Conservation (phyloP, 1,139 yeast species). For the Candida mesenterica region DNA sequence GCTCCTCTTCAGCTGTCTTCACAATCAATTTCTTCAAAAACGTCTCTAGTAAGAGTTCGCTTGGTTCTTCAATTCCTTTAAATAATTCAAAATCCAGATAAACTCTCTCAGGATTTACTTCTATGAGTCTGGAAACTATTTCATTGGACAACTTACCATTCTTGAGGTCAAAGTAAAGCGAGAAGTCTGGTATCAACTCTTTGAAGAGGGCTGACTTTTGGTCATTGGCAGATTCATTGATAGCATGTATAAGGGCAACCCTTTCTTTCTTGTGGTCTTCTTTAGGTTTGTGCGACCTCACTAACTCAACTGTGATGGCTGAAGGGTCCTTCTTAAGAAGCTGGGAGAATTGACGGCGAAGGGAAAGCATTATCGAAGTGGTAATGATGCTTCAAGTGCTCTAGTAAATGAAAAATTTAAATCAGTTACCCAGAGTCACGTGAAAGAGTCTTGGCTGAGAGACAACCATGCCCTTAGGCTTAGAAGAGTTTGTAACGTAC, state of each 20-base stretch:
- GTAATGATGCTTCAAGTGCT: not conserved
- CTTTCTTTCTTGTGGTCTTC: conserved; percentile 7
- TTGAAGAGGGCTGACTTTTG: conserved; percentile 13
- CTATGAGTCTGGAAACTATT: conserved; percentile 22
- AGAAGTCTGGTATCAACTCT: conserved; percentile 29
- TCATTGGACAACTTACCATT: conserved; percentile 12
- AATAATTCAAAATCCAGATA: conserved; percentile 34
- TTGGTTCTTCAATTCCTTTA: conserved; percentile 15
- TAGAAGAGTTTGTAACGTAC: no score
- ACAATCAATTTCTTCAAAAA: conserved; percentile 22
- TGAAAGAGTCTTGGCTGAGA: no score
- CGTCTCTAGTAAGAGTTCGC: conserved; percentile 15
- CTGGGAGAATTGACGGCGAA: conserved; percentile 6
- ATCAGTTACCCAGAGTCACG: no score
- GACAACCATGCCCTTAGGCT: no score
- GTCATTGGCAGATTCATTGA: conserved; percentile 10
- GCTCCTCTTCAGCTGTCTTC: conserved; percentile 12
- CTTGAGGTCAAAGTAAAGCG: conserved; percentile 30
- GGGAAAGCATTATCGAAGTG: conserved; percentile 1
- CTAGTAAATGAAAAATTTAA: no score
- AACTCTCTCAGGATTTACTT: conserved; percentile 43
- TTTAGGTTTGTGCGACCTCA: conserved; percentile 5
- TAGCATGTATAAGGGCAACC: conserved; percentile 12
- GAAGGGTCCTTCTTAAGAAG: conserved; percentile 11
- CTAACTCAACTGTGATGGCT: conserved; percentile 11